Percentiles rank a stretch among this genome's conserved stretches.
Evolutionary conservation across 495 filamentous ascomycete genomes (phyloP).

Genomic region (Penicillium macrosclerotiorum): DNA sequence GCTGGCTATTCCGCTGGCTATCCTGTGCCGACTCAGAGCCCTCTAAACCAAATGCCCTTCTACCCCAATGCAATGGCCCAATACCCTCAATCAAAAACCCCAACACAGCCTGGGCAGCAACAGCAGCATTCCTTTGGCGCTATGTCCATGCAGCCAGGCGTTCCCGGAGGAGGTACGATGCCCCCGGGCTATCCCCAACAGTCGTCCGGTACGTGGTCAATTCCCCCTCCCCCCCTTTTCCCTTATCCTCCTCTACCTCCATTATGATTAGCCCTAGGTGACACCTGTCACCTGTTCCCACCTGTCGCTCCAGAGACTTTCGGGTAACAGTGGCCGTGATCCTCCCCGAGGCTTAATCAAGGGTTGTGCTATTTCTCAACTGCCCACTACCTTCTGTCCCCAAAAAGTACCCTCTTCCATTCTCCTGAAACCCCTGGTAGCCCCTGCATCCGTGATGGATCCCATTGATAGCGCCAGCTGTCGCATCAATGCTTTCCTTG

Average conservation of each 20-base stretch:
- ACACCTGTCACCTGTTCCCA: conserved; percentile 2
- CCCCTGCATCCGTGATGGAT: conserved; percentile 9
- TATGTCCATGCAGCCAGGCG: conserved; percentile 40
- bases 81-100: conserved; percentile 39
- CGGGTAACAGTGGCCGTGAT: not conserved
- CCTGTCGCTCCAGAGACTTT: not conserved
- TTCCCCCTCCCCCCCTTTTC: conserved; percentile 15
- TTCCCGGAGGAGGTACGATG: conserved; percentile 46
- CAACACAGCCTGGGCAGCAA: conserved; percentile 26
- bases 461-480: not conserved
- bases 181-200: conserved; percentile 40
- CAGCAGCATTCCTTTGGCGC: conserved; percentile 42
- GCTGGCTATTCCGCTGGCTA: conserved; percentile 40
- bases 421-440: not conserved
- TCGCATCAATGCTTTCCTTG: conserved; percentile 5
- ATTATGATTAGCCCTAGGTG: conserved; percentile 5
- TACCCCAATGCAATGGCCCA: conserved; percentile 40
- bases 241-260: conserved; percentile 11
- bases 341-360: conserved; percentile 6
- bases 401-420: not conserved
- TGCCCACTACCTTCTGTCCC: not conserved
- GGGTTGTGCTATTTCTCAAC: not conserved
- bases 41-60: conserved; percentile 39
- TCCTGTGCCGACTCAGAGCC: conserved; percentile 40
- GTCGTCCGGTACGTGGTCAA: conserved; percentile 34